Percentiles rank a stretch among this genome's conserved stretches.
phyloP scores from a whole-genome alignment of 257 asterid genomes.

The Mitragyna speciosa region DNA sequence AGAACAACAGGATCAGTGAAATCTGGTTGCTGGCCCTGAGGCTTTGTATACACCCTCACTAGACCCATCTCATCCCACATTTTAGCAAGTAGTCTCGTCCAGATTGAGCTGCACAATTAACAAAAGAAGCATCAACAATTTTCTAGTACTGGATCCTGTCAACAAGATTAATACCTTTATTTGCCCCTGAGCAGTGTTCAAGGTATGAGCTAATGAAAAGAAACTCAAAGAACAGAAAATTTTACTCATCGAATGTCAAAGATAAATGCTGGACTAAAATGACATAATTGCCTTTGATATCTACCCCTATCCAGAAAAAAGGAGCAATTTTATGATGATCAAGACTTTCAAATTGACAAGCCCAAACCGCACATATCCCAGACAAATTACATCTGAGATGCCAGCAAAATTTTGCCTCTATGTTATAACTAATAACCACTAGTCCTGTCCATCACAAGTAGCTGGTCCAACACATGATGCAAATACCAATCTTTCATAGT shows the following conservation, averaged over 20 bases:
- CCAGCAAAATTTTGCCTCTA: slow-evolving; percentile 6
- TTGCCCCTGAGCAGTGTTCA: not conserved
- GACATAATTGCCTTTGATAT: not conserved
- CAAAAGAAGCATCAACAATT: slow-evolving; percentile 9
- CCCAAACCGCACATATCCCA: not conserved
- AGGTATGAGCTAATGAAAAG: not conserved
- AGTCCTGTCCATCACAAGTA: not conserved
- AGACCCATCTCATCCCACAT: slow-evolving; percentile 37
- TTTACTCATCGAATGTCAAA: not conserved
- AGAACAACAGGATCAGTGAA: slow-evolving; percentile 94
- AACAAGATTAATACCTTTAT: not conserved
- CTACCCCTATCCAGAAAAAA: not conserved
- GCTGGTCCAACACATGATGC: not conserved
- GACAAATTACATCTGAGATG: not conserved
- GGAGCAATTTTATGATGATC: no score
- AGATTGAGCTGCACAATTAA: slow-evolving; percentile 64
- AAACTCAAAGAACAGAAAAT: not conserved
- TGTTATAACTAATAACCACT: no score
- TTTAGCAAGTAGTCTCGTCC: slow-evolving; percentile 26
- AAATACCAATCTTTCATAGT: not conserved
- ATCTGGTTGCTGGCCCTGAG: slow-evolving; percentile 99
- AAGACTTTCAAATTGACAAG: not conserved
- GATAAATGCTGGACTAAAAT: not conserved
- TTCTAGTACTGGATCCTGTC: not conserved
- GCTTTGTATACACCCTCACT: slow-evolving; percentile 82